These are phyloP conservation scores for Solanum hybrid DNA, from an alignment of 305 asterid genomes.

Conservation along the genomic window DNA sequence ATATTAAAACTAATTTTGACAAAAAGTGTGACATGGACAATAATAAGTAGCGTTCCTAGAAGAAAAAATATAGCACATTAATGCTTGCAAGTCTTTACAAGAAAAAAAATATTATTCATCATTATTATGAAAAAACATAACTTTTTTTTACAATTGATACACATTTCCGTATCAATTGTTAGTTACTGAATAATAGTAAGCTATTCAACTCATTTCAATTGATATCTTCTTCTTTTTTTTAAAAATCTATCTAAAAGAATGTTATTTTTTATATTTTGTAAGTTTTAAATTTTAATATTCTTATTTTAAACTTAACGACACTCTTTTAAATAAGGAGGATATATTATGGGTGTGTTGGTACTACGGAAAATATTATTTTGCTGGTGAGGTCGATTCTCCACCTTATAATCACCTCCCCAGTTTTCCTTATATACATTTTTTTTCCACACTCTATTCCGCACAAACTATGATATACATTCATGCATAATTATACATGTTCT, in stretches of 20 bases:
- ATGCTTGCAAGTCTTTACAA: not conserved
- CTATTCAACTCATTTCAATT: not conserved
- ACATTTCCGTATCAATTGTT: not conserved
- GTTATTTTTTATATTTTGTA: not conserved
- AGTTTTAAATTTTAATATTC: not conserved
- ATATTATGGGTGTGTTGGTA: not conserved
- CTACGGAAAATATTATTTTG: not conserved
- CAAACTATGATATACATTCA: not conserved
- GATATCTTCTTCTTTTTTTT: not conserved
- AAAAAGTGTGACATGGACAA: not conserved
- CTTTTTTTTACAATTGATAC: not conserved
- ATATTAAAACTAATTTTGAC: not conserved
- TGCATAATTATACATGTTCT: not conserved
- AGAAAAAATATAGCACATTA: not conserved
- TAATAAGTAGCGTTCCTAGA: not conserved
- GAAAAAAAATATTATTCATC: not conserved
- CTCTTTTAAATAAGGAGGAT: not conserved
- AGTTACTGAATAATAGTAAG: not conserved
- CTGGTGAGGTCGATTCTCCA: not conserved
- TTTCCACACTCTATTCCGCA: not conserved
- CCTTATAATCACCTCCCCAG: not conserved
- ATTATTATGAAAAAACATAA: not conserved
- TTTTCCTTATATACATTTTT: not conserved
- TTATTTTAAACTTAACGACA: not conserved
- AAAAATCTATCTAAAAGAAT: not conserved